Base-by-base conservation (phyloP, 2,329 filamentous ascomycete species). In the Trichoderma hamatum region DNA sequence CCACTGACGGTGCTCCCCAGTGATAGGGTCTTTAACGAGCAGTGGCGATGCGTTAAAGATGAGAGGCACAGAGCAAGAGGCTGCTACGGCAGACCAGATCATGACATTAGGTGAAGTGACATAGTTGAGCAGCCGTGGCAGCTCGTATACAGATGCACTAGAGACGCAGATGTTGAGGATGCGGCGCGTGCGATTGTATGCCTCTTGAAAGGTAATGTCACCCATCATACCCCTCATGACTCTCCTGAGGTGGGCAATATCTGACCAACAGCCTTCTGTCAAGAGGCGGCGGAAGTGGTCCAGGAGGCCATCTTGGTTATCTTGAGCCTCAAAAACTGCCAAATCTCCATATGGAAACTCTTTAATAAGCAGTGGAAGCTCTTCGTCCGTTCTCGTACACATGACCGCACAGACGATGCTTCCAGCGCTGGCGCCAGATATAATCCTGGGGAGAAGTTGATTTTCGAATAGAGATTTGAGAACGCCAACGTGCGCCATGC, bases 101-200 rank as follows among this genome's bases (percentile, higher is more conserved):
- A 97, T 88, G 65, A 98, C 94, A 76, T 97, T 96, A 0, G 95
- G 94, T 0, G 95, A 92, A 0, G 95, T 97, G 70, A 97, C 88
- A 75, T 97, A 97, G 78, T 98, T 98, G 73, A 98, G 85, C 0
- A 98, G 83, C 46, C 92, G 85, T 0, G 94, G 95, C 19, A 97
- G 84, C 77, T 97, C 94, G 78, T 96, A 96, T 67, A 95, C 86
- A 19, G 92, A 93, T 1, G 93, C 92, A 2, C 92, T 93, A 0
- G 94, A 97, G 7, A 98, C 94, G 69, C 92, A 94, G 46, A 98
- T 97, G 78, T 97, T 98, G 75, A 97, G 87, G 71, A 97, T 94
- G 69, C 94, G 88, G 32, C 93, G 88, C 0, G 94, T 97, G n/a
- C 94, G 90, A 77, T 97, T 97, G 82, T 97, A 97, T 0, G 94